Evolutionary conservation across 805 yeast species (phyloP), one percentile per base, ranked within the genome.

Genomic region (Wickerhamiella galacta): DNA sequence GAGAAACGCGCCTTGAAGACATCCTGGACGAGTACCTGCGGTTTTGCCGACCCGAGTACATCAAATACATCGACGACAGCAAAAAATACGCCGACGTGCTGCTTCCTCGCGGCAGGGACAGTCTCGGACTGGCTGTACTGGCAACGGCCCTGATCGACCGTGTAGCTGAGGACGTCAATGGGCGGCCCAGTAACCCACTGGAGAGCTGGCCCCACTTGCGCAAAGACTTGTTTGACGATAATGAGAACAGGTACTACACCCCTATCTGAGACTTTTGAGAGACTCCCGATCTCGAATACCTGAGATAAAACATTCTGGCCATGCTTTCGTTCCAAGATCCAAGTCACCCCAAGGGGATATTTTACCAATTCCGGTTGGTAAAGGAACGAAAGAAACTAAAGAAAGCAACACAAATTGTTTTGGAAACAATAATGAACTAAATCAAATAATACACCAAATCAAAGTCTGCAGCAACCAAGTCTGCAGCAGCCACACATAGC

Each of bases 31-130:
- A 48, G 22, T 80, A 79, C 50, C 51, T 79, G 25, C 62, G 59
- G 28, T 53, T 57, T 4, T 68, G 79, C 2, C 61, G 81, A 36
- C 64, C 70, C 7, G 90, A 79, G 45, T 75, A 73, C 72, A 66
- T 59, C 41, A 66, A 70, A 39, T 75, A 63, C 49, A 70, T 80
- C 7, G 39, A 36, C 14, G 48, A 46, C n/a, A 77, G 90, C 1
- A 75, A 73, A 47, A 73, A 71, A 38, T 63, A 57, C 38, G 81
- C 92, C 1, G 93, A 79, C 51, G 72, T 78, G 5, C 66, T 80
- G 18, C 58, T 79, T 46, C 83, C 87, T 2, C 58, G 72, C 22
- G 87, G 83, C 2, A 68, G 75, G 5, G 81, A 75, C 36, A 39
- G 54, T 2, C 57, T 63, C 21, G 80, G 78, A 7, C 61, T 75